Evolutionary conservation across 192 early-diverging fungal species (phyloP).

Genomic region (Rhizoclosmatium sp.): DNA sequence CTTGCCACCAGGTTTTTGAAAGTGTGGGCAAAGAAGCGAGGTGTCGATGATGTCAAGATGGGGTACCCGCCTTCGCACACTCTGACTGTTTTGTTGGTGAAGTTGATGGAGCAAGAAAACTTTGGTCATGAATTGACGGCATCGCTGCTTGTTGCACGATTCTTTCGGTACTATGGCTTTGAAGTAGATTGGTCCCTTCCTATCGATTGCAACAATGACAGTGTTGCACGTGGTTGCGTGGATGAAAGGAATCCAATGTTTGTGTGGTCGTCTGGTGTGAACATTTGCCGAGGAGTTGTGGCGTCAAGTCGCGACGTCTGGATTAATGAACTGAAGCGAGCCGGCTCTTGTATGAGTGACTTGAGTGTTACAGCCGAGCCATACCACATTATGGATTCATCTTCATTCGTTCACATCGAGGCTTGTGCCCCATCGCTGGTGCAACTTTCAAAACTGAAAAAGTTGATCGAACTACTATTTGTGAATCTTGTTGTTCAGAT

Average conservation of each 20-base stretch:
- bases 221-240: not conserved
- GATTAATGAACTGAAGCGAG: conserved; percentile 15
- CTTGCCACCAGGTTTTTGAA: conserved; percentile 21
- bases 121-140: conserved; percentile 1
- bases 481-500: conserved; percentile 8
- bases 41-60: not conserved
- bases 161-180: not conserved
- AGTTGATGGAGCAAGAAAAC: not conserved
- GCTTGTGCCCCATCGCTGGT: not conserved
- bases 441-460: conserved; percentile 6
- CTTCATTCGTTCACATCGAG: conserved; percentile 27
- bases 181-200: not conserved
- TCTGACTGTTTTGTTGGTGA: conserved; percentile 24
- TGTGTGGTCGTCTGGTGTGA: conserved; percentile 11
- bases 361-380: not conserved
- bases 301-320: conserved; percentile 5
- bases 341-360: not conserved
- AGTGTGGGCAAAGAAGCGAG: conserved; percentile 4
- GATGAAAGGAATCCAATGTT: conserved; percentile 14
- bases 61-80: conserved; percentile 14
- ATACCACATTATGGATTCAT: not conserved
- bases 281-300: conserved; percentile 27
- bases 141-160: not conserved
- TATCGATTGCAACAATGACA: not conserved
- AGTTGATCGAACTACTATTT: conserved; percentile 1